Conservation (phyloP, 2,329 filamentous ascomycete genomes). For the Penicillium palitans region DNA sequence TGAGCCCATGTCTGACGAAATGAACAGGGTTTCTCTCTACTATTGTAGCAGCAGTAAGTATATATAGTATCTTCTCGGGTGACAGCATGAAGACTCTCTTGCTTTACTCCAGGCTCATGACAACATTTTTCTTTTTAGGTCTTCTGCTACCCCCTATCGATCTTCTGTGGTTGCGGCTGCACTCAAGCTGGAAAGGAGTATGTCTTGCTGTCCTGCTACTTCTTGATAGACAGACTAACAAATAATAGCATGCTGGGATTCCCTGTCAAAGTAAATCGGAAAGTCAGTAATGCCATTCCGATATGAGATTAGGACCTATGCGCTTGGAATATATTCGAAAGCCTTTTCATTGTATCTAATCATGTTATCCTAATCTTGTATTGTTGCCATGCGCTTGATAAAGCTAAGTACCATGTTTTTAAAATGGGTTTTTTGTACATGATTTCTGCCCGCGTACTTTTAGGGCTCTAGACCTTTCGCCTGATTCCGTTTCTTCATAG, state of each 20-base stretch:
- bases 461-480: neutral
- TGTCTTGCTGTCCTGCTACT: conserved; percentile 21
- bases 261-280: conserved; percentile 54
- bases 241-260: conserved; percentile 50
- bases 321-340: neutral
- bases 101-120: conserved; percentile 9
- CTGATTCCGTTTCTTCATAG: neutral
- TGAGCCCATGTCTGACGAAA: neutral
- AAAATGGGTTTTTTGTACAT: neutral
- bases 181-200: conserved; percentile 57
- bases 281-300: conserved; percentile 53
- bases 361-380: neutral
- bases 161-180: conserved; percentile 59
- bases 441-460: neutral
- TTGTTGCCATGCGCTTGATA: neutral
- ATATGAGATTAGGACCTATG: conserved; percentile 35
- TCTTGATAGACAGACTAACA: conserved; percentile 21
- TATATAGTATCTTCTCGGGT: neutral
- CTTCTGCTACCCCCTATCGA: conserved; percentile 56
- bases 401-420: neutral
- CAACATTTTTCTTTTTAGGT: conserved; percentile 39
- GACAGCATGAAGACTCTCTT: neutral
- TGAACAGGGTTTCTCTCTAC: conserved; percentile 46
- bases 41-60: conserved; percentile 52
- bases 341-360: neutral